A percentile compares a stretch with the other conserved stretches of the same genome.
These are phyloP conservation scores for Cutaneotrichosporon curvatum DNA, from an alignment of 1,284 basidiomycete species.

Conservation along the genomic window DNA sequence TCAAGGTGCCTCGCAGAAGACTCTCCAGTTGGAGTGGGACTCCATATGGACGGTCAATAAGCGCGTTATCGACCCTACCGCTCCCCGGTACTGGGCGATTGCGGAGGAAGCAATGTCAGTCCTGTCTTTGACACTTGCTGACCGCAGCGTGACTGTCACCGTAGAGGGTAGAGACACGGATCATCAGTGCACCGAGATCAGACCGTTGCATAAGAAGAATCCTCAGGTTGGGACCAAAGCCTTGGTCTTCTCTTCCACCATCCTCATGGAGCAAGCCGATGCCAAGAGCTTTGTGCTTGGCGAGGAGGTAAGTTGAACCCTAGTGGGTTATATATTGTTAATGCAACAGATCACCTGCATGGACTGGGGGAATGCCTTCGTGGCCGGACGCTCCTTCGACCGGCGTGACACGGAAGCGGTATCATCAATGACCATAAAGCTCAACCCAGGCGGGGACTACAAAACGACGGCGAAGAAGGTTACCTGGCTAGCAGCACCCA, in stretches of 20 bases:
- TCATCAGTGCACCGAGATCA: neutral
- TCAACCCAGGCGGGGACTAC: neutral
- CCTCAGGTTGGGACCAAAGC: neutral
- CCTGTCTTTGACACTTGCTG: neutral
- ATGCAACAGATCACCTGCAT: slow-evolving; percentile 3
- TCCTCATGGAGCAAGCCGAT: neutral
- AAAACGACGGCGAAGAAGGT: slow-evolving; percentile 1
- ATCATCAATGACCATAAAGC: neutral
- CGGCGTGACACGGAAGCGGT: neutral
- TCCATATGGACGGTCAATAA: neutral
- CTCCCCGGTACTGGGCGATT: slow-evolving; percentile 1
- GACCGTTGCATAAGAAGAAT: slow-evolving; percentile 1
- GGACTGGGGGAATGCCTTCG: slow-evolving; percentile 1
- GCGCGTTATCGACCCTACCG: neutral
- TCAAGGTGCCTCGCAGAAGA: neutral
- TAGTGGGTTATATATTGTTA: too few species aligned
- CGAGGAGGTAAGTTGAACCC: slow-evolving; percentile 1
- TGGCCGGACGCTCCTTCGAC: neutral
- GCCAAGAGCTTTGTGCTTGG: neutral
- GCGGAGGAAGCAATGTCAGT: neutral
- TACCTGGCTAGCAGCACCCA: neutral
- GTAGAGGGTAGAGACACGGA: neutral
- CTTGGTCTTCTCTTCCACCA: neutral
- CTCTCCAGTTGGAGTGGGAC: neutral
- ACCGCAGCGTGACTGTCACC: neutral